Evolutionary conservation across 331 rosid genomes (phyloP).

Genomic region (Rosa hybrid): DNA sequence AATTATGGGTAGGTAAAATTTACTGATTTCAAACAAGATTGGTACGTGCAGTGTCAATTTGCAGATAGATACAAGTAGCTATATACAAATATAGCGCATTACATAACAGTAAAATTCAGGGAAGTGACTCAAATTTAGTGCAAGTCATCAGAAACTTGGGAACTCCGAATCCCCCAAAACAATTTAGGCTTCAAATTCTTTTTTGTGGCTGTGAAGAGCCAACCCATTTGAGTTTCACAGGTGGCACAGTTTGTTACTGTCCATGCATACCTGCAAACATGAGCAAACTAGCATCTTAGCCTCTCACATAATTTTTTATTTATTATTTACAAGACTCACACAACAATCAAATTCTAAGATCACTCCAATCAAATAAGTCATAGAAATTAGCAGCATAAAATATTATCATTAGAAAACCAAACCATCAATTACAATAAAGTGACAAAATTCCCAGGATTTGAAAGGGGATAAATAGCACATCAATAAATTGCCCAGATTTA

Average conservation of each 20-base stretch:
- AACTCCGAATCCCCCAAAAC: slow-evolving; percentile 83
- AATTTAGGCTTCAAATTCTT: slow-evolving; percentile 57
- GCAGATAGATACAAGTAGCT: slow-evolving; percentile 10
- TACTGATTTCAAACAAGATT: neutral
- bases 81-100: slow-evolving; percentile 15
- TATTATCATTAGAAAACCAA: neutral
- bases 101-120: neutral
- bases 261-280: slow-evolving; percentile 77
- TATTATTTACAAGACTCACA: neutral
- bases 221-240: slow-evolving; percentile 73
- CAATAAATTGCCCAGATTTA: neutral
- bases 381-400: neutral
- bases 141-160: slow-evolving; percentile 65
- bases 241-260: slow-evolving; percentile 60
- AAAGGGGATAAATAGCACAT: neutral
- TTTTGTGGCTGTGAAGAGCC: slow-evolving; percentile 81
- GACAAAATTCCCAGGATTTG: neutral
- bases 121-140: slow-evolving; percentile 13
- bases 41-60: neutral
- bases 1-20: too few species aligned
- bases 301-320: neutral
- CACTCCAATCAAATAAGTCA: neutral
- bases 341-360: neutral
- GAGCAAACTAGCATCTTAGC: slow-evolving; percentile 27
- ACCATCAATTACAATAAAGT: neutral